A percentile compares a stretch with the other conserved stretches of the same genome.
phyloP scores from a whole-genome alignment of 108 stramenopile genomes.

The Chaetoceros muelleri region DNA sequence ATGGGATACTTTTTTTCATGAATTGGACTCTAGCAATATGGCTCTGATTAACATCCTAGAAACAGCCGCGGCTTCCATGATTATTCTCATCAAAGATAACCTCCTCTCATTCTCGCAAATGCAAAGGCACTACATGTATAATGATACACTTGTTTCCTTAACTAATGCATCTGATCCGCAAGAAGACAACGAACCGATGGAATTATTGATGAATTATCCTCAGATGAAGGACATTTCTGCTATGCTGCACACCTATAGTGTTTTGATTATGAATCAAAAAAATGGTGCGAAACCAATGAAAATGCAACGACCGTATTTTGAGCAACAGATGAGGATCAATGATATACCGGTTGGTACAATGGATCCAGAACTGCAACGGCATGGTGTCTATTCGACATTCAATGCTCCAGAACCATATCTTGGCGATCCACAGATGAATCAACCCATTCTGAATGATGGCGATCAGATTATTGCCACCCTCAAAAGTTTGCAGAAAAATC shows the following conservation, averaged over 20 bases:
- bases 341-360: no score
- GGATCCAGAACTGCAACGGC: no score
- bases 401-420: no score
- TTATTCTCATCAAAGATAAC: conserved; percentile 37
- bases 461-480: no score
- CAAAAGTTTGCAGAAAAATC: background rate
- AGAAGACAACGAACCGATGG: conserved; percentile 24
- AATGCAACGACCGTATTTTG: background rate
- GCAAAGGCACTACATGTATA: no score
- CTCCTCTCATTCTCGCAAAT: no score
- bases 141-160: conserved; percentile 15
- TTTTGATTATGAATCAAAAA: background rate
- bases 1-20: conserved; percentile 33
- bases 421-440: no score
- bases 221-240: conserved; percentile 31
- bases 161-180: conserved; percentile 28
- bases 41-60: conserved; percentile 50
- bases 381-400: no score
- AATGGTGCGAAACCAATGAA: background rate
- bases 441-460: no score
- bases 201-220: conserved; percentile 59
- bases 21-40: conserved; percentile 15
- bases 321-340: no score
- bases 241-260: conserved; percentile 7
- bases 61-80: conserved; percentile 49